A percentile compares a stretch with the other conserved stretches of the same genome.
Evolutionary conservation across 306 rosid genomes (phyloP).

Genomic region (Cucumis hystrix): DNA sequence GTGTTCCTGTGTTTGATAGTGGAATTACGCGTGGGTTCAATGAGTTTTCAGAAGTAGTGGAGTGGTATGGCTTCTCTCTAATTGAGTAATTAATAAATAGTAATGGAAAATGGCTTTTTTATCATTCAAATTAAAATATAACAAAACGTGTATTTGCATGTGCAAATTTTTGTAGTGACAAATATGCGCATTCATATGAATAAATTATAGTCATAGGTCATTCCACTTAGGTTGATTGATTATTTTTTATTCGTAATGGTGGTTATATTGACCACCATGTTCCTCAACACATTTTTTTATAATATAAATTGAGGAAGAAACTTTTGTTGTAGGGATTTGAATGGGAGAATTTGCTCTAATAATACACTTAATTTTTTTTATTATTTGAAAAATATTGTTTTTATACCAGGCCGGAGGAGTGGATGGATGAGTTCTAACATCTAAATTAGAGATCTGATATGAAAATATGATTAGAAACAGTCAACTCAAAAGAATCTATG

Average conservation of each 20-base stretch:
- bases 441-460: too few relatives aligned
- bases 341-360: not conserved
- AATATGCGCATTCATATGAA: not conserved
- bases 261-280: not conserved
- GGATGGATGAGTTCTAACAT: too few relatives aligned
- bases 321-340: not conserved
- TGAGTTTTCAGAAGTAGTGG: not conserved
- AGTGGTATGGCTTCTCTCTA: not conserved
- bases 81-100: not conserved
- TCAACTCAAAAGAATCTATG: too few relatives aligned
- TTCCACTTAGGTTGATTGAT: not conserved
- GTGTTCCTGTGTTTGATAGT: too few relatives aligned
- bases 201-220: not conserved
- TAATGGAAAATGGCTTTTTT: not conserved
- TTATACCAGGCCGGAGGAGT: too few relatives aligned
- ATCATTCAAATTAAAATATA: not conserved
- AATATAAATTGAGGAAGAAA: not conserved
- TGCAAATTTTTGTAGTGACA: not conserved
- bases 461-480: too few relatives aligned
- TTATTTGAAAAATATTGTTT: too few relatives aligned
- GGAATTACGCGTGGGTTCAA: not conserved
- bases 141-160: not conserved
- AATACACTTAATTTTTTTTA: too few relatives aligned
- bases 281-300: not conserved
- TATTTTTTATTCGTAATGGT: not conserved